Base-by-base conservation (phyloP, 176 grass and related monocot species). In the Cenchrus americanus region DNA sequence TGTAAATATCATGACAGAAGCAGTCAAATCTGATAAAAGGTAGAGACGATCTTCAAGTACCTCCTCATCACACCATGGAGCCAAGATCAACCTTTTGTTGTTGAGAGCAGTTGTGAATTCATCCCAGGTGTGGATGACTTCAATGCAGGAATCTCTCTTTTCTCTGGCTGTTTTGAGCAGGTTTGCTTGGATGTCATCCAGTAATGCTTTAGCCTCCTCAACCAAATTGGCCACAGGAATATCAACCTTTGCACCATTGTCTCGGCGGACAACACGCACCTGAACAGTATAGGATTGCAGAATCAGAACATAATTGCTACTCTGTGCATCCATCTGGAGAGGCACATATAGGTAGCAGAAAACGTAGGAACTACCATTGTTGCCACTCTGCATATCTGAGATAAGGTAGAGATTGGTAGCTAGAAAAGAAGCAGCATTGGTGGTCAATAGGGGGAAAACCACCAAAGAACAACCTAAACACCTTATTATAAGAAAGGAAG, bases 21-120 rank as follows among this genome's bases (percentile, higher is more conserved):
- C 23, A 30, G 27, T 30, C 15, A 64, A 14, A 32, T 32, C n/a
- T 79, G 7, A 66, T 17, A 50, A 88, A 14, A 41, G 19, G 5
- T 11, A 69, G 42, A 49, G 21, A 37, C 81, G 5, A 8, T 19
- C 6, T 66, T 71, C 37, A 74, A 27, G 65, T 86, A 94, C 93
- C 93, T 94, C 93, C 83, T 94, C 90, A 86, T 94, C 93, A 78
- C 93, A 94, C 90, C 93, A 94, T 53, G 93, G 93, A 78, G 93
- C 93, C 88, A 94, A 79, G 44, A 94, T 92, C 85, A 94, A n/a
- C 19, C 78, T 94, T 86, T 90, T 94, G 57, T 88, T 77, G 67
- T 90, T 88, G 19, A 94, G 82, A 62, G 93, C 85, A 17, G 66
- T 40, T n/a, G 79, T 73, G 82, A 94, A 94, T 89, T 98, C 93